Evolutionary conservation across 2,329 filamentous ascomycete genomes (phyloP).

Genomic region (Cladobotryum protrusum): DNA sequence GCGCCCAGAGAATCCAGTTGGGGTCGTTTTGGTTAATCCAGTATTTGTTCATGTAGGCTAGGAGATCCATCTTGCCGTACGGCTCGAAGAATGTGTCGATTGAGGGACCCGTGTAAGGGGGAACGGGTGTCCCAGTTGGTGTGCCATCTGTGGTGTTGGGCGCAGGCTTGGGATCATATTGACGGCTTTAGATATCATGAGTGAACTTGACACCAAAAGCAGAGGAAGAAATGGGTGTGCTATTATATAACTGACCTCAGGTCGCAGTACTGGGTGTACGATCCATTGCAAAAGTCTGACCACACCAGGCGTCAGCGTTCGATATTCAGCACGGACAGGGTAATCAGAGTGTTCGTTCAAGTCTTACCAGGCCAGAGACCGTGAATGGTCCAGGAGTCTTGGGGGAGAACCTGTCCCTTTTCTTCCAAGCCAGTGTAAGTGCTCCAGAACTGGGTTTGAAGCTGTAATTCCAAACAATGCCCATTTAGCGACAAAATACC

Average conservation of each 20-base stretch:
- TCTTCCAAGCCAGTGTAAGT: constrained; percentile 56
- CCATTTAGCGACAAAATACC: background rate
- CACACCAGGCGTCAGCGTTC: background rate
- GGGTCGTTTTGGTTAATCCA: constrained; percentile 54
- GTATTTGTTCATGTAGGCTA: constrained; percentile 59
- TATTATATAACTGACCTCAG: constrained; percentile 28
- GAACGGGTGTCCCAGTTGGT: constrained; percentile 46
- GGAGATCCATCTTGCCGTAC: constrained; percentile 53
- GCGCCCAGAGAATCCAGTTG: constrained; percentile 57
- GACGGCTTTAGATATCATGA: constrained; percentile 33
- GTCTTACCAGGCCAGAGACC: constrained; percentile 47
- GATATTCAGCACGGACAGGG: background rate
- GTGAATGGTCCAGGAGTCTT: constrained; percentile 53
- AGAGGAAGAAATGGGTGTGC: no score
- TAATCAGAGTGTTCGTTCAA: background rate
- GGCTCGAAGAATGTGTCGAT: constrained; percentile 53
- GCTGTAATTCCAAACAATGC: constrained; percentile 16
- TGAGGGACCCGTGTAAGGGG: constrained; percentile 50
- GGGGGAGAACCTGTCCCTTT: constrained; percentile 52
- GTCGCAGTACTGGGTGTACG: constrained; percentile 63
- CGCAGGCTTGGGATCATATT: constrained; percentile 56
- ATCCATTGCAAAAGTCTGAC: constrained; percentile 41
- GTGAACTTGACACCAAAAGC: background rate
- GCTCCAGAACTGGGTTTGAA: constrained; percentile 60
- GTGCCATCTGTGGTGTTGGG: constrained; percentile 59